Conservation (phyloP, 371 early-diverging fungal species). For the Mucor lusitanicus region DNA sequence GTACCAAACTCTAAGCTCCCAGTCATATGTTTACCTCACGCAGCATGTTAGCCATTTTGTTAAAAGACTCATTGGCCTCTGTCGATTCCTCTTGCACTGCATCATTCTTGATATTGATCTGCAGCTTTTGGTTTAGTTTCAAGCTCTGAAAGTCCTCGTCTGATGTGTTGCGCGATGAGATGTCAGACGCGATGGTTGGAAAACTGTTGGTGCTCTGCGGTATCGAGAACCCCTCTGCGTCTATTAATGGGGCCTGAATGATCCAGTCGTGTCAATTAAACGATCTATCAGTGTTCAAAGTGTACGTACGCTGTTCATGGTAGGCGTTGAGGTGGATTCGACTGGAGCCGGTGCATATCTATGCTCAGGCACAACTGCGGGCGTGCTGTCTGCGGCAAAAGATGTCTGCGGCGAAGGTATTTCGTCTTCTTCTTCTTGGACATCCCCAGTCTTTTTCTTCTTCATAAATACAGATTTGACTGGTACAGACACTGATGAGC, state of each 20-base stretch:
- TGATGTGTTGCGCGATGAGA: slow-evolving; percentile 12
- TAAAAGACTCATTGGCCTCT: slow-evolving; percentile 16
- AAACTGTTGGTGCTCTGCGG: slow-evolving; percentile 4
- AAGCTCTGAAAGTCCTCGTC: slow-evolving; percentile 21
- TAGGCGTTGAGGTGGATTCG: background rate
- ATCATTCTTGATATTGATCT: slow-evolving; percentile 17
- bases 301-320: background rate
- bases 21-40: slow-evolving; percentile 19
- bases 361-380: background rate
- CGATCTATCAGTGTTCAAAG: background rate
- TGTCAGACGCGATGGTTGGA: slow-evolving; percentile 11
- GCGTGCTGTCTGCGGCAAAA: background rate
- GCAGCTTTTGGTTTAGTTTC: slow-evolving; percentile 15
- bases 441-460: slow-evolving; percentile 12
- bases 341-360: background rate
- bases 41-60: slow-evolving; percentile 17
- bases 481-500: background rate
- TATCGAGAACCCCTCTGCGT: slow-evolving; percentile 25
- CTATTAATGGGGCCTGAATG: slow-evolving; percentile 10
- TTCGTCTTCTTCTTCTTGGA: background rate
- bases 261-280: background rate
- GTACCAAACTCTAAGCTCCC: background rate
- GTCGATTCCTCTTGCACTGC: slow-evolving; percentile 9
- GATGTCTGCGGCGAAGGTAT: background rate
- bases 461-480: slow-evolving; percentile 17